These are phyloP conservation scores for Trichoderma erinaceum DNA, from an alignment of 495 filamentous ascomycete species.

Conservation along the genomic window DNA sequence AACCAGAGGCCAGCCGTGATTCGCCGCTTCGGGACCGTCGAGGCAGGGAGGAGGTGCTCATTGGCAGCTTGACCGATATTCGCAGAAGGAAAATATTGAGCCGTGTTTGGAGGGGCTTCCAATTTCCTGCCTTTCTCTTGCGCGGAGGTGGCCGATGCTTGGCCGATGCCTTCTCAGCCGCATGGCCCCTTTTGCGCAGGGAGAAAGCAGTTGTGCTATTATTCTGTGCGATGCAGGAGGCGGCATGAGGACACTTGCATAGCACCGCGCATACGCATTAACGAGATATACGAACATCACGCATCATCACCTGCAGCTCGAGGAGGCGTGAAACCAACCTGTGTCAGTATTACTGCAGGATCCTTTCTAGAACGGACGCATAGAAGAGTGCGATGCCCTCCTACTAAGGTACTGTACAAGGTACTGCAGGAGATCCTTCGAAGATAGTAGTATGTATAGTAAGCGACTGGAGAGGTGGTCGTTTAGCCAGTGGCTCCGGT, in stretches of 20 bases:
- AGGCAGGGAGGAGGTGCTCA: background rate
- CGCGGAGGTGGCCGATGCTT: background rate
- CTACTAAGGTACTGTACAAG: background rate
- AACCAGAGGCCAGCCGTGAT: background rate
- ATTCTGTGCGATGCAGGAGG: background rate
- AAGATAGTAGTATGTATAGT: background rate
- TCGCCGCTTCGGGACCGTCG: background rate
- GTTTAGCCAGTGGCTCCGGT: background rate
- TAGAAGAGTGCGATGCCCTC: background rate
- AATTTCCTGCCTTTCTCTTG: background rate
- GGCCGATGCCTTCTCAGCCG: background rate
- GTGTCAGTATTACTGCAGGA: constrained; percentile 11
- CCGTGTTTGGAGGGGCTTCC: background rate
- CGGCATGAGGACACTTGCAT: constrained; percentile 2
- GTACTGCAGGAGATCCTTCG: background rate
- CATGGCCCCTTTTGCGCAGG: background rate
- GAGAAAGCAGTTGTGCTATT: background rate
- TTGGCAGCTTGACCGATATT: constrained; percentile 1
- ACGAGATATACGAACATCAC: background rate
- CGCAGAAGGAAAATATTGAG: background rate
- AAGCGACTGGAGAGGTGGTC: background rate
- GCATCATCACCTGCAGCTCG: constrained; percentile 5
- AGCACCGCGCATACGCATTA: constrained; percentile 2
- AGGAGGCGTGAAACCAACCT: background rate
- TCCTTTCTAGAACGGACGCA: constrained; percentile 11